Conservation (phyloP, 768 basidiomycete species). For the Leccinum arenicola region DNA sequence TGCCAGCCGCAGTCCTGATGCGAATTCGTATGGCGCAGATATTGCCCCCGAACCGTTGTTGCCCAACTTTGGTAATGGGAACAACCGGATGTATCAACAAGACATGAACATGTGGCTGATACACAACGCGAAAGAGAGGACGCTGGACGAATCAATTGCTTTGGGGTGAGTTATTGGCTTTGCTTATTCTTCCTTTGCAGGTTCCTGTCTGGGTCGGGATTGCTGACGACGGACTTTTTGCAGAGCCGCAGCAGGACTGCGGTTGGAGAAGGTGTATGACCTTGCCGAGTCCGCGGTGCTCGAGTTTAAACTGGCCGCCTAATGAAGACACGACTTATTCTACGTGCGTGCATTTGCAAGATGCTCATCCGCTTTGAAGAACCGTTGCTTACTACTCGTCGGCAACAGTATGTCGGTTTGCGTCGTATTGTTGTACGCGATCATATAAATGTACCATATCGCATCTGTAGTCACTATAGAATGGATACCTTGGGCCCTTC, state of each 20-base stretch:
- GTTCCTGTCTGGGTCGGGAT: not conserved
- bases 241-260: conserved; percentile 20
- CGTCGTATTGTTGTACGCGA: not conserved
- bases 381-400: not conserved
- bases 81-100: conserved; percentile 38
- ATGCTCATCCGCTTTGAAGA: not conserved
- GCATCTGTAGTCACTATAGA: conserved; percentile 4
- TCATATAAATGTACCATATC: not conserved
- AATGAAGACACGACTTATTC: conserved; percentile 1
- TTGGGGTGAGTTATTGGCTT: conserved; percentile 25
- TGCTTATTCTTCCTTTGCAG: not conserved
- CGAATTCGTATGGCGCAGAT: conserved; percentile 15
- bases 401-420: not conserved
- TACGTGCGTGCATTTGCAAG: not conserved
- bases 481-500: conserved; percentile 7
- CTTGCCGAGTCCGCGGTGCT: conserved; percentile 26
- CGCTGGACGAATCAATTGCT: conserved; percentile 37
- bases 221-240: not conserved
- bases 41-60: conserved; percentile 45
- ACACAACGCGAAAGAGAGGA: conserved; percentile 43
- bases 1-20: conserved; percentile 7
- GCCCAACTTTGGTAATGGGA: conserved; percentile 46
- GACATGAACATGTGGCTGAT: conserved; percentile 47
- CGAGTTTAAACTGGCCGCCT: conserved; percentile 20
- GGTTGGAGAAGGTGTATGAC: conserved; percentile 26